Evolutionary conservation across 2,329 filamentous ascomycete genomes (phyloP).

Genomic region (Stenocarpella maydis): DNA sequence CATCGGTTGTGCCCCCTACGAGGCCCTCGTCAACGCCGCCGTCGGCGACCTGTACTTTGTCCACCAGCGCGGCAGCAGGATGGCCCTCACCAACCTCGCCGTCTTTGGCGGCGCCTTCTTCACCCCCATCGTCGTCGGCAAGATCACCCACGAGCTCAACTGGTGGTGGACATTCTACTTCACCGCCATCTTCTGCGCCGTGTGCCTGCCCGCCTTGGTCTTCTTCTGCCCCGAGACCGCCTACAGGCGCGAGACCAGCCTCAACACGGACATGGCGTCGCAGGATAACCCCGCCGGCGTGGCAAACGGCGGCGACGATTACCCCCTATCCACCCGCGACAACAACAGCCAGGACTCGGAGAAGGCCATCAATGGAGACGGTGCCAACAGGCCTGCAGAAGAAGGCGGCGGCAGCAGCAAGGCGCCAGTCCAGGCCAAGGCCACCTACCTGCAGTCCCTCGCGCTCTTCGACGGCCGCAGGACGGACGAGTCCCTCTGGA

Average conservation of each 20-base stretch:
- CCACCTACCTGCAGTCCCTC: conserved; percentile 68
- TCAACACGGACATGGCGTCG: conserved; percentile 74
- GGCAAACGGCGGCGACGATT: conserved; percentile 7
- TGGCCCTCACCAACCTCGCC: conserved; percentile 77
- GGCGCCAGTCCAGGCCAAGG: conserved; percentile 51
- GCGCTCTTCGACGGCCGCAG: conserved; percentile 83
- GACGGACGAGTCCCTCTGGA: conserved; percentile 76
- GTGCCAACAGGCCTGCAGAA: conserved; percentile 43
- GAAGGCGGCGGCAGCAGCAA: not conserved
- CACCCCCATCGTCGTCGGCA: conserved; percentile 90
- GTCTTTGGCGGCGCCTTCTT: conserved; percentile 66
- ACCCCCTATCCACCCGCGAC: not conserved
- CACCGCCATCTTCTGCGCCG: conserved; percentile 81
- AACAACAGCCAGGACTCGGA: conserved; percentile 22
- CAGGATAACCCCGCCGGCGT: conserved; percentile 40
- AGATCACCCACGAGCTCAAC: conserved; percentile 78
- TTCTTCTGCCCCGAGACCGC: conserved; percentile 88
- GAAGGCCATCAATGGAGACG: conserved; percentile 7
- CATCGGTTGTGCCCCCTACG: conserved; percentile 85
- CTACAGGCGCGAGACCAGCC: conserved; percentile 69
- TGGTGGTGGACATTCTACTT: conserved; percentile 92
- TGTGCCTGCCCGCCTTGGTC: conserved; percentile 74
- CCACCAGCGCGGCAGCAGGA: conserved; percentile 83
- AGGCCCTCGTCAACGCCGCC: conserved; percentile 86
- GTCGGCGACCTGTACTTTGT: conserved; percentile 93